Percentiles rank a stretch among this genome's conserved stretches.
phyloP scores from a whole-genome alignment of 225 moss, liverwort and hornwort species.

The Pleurozium schreberi region DNA sequence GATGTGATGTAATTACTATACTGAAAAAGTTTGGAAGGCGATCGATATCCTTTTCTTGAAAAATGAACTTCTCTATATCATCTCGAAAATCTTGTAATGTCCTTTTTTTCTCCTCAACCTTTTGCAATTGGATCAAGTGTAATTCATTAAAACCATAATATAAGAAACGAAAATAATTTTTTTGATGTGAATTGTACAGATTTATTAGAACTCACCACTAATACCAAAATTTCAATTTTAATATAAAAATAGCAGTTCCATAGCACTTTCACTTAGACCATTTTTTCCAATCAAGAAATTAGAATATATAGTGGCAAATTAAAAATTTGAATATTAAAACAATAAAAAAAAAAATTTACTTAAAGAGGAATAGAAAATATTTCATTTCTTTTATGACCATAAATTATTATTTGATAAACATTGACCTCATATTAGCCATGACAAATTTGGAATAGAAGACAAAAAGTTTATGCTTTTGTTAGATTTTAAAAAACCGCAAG shows the following conservation, averaged over 20 bases:
- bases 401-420: fast-evolving
- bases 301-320: not conserved
- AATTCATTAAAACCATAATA: not conserved
- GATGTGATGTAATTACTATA: not conserved
- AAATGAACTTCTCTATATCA: slow-evolving; percentile 19
- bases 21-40: slow-evolving; percentile 1
- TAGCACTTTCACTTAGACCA: fast-evolving
- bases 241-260: no score
- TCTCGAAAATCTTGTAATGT: slow-evolving; percentile 6
- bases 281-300: fast-evolving
- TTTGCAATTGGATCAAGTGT: not conserved
- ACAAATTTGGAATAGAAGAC: not conserved
- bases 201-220: not conserved
- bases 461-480: no score
- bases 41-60: slow-evolving; percentile 5
- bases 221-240: no score
- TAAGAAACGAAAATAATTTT: no score
- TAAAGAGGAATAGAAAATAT: fast-evolving
- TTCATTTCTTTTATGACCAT: fast-evolving
- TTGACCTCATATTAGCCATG: no score
- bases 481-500: no score
- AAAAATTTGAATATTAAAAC: not conserved
- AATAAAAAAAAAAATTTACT: no score
- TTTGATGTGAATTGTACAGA: not conserved
- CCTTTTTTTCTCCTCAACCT: slow-evolving; percentile 7